Evolutionary conservation across 495 filamentous ascomycete genomes (phyloP).

Genomic region (Xylaria curta): DNA sequence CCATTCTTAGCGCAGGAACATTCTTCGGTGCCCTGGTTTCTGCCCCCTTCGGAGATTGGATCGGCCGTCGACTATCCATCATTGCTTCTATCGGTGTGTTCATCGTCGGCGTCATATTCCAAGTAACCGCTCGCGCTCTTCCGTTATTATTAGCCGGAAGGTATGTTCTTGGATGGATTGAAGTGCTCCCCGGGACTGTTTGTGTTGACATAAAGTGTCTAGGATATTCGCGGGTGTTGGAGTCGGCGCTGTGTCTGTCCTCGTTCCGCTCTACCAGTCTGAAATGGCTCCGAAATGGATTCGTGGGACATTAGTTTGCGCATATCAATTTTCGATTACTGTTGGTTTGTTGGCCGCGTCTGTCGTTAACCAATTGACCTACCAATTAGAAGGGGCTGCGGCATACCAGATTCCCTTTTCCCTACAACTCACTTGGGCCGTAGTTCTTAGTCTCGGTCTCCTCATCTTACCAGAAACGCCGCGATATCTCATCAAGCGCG

Average conservation of each 20-base stretch:
- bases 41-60: conserved; percentile 73
- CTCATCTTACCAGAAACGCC: conserved; percentile 85
- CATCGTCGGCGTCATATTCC: conserved; percentile 79
- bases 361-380: conserved; percentile 79
- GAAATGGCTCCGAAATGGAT: conserved; percentile 92
- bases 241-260: conserved; percentile 81
- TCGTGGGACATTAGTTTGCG: conserved; percentile 86
- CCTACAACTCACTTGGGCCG: conserved; percentile 84
- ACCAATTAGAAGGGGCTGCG: conserved; percentile 64
- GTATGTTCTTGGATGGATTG: conserved; percentile 43
- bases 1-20: conserved; percentile 88
- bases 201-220: conserved; percentile 26
- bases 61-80: conserved; percentile 79
- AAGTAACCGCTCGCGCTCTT: conserved; percentile 72
- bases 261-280: conserved; percentile 87
- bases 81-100: conserved; percentile 77
- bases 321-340: conserved; percentile 91
- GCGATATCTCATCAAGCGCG: conserved; percentile 83
- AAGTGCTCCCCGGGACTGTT: neutral
- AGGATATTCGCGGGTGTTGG: conserved; percentile 78
- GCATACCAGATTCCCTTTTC: conserved; percentile 88
- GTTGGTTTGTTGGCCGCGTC: conserved; percentile 82
- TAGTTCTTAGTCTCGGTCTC: conserved; percentile 76
- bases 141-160: conserved; percentile 63
- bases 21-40: conserved; percentile 79